Percentiles rank a stretch among this genome's conserved stretches.
These are phyloP conservation scores for Metschnikowia continentalis DNA, from an alignment of 805 yeast genomes.

Conservation along the genomic window DNA sequence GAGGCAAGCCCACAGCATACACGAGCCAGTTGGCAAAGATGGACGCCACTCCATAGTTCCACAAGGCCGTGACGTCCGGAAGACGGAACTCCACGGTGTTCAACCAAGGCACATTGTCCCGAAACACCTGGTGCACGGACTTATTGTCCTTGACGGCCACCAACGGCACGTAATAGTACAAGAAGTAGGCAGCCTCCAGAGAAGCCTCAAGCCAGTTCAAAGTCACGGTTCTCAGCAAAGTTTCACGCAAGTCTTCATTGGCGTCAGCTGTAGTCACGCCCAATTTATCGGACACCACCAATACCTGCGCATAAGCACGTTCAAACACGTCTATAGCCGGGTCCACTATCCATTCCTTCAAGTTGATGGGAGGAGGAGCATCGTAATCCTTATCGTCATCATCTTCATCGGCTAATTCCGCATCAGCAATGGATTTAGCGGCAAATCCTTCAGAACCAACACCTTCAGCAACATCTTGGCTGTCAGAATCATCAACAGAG, in stretches of 20 bases:
- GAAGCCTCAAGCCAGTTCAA: slow-evolving; percentile 32
- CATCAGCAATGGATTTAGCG: slow-evolving; percentile 15
- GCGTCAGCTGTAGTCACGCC: slow-evolving; percentile 34
- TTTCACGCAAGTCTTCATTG: slow-evolving; percentile 37
- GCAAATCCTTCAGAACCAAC: background rate
- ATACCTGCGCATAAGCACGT: slow-evolving; percentile 20
- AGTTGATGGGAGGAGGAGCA: slow-evolving; percentile 37
- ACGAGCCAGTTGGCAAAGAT: slow-evolving; percentile 38
- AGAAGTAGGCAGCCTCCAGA: slow-evolving; percentile 28
- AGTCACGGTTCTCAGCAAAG: slow-evolving; percentile 33
- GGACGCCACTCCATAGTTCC: slow-evolving; percentile 25
- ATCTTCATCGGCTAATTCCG: slow-evolving; percentile 29
- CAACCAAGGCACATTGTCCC: slow-evolving; percentile 28
- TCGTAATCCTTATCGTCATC: slow-evolving; percentile 34
- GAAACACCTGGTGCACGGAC: slow-evolving; percentile 34
- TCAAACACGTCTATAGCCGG: slow-evolving; percentile 34
- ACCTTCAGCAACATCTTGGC: background rate
- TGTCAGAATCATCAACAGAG: too few relatives aligned
- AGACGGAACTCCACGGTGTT: slow-evolving; percentile 21
- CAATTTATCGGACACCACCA: slow-evolving; percentile 31
- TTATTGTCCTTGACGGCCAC: slow-evolving; percentile 33
- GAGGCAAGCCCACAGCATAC: slow-evolving; percentile 39
- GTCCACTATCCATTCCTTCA: slow-evolving; percentile 36
- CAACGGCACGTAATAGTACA: slow-evolving; percentile 32
- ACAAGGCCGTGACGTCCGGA: slow-evolving; percentile 36